Evolutionary conservation across 2,329 filamentous ascomycete genomes (phyloP).

Genomic region (Cercospora berteroae): DNA sequence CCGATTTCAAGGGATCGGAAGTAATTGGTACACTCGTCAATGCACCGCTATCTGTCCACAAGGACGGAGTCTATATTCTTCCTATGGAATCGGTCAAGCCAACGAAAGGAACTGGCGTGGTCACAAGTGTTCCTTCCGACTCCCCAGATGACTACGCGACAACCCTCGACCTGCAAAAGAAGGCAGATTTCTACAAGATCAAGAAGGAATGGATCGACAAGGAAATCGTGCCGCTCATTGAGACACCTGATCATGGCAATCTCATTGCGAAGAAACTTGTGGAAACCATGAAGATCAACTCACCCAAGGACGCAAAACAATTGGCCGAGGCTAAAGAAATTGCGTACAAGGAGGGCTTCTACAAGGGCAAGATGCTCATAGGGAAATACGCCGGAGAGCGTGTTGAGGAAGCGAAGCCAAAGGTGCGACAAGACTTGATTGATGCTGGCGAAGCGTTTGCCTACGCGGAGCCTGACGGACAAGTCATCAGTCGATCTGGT

Average conservation of each 20-base stretch:
- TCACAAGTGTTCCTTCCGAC: constrained; percentile 93
- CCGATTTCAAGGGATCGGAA: constrained; percentile 72
- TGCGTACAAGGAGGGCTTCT: constrained; percentile 96
- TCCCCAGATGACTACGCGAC: constrained; percentile 95
- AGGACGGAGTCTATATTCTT: constrained; percentile 72
- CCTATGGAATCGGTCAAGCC: constrained; percentile 94
- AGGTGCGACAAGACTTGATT: constrained; percentile 75
- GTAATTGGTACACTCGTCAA: constrained; percentile 85
- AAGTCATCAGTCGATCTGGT: constrained; percentile 82
- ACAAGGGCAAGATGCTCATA: constrained; percentile 85
- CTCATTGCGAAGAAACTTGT: constrained; percentile 79
- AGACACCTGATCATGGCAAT: constrained; percentile 84
- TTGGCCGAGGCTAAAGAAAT: constrained; percentile 92
- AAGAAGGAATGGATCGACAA: constrained; percentile 94
- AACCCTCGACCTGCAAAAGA: constrained; percentile 82
- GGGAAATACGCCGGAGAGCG: constrained; percentile 85
- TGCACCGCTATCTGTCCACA: constrained; percentile 84
- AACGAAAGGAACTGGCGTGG: constrained; percentile 93
- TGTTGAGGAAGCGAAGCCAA: constrained; percentile 82
- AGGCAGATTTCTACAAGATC: constrained; percentile 93
- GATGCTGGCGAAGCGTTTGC: constrained; percentile 77
- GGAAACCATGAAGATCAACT: constrained; percentile 92
- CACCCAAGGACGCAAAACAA: constrained; percentile 88
- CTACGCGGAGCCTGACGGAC: constrained; percentile 89
- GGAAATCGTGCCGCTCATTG: constrained; percentile 84